phyloP scores from a whole-genome alignment of 2,329 filamentous ascomycete genomes.

The Plenodomus lindquistii region DNA sequence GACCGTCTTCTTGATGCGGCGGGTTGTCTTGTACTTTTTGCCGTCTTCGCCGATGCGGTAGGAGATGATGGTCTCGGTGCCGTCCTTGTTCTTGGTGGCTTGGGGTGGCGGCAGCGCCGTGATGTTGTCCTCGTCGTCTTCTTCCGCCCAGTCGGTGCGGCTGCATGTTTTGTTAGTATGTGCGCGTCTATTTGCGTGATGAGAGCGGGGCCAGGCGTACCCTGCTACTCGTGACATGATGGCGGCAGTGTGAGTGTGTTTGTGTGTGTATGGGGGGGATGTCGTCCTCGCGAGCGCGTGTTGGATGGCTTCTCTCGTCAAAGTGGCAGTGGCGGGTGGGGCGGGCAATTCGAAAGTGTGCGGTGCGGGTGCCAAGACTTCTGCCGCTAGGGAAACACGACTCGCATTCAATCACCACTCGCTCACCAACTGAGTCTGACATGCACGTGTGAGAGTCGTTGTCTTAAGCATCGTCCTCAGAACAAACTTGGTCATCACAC shows the following conservation, averaged over 20 bases:
- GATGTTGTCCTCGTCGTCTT: slow-evolving; percentile 77
- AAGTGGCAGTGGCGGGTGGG: slow-evolving; percentile 21
- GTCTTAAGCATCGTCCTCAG: no score
- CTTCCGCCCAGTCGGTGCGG: slow-evolving; percentile 82
- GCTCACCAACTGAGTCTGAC: no score
- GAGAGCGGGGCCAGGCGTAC: slow-evolving; percentile 18
- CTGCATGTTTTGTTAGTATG: slow-evolving; percentile 35
- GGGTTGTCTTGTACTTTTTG: slow-evolving; percentile 96
- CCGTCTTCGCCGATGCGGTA: slow-evolving; percentile 89
- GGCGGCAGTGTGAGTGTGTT: slow-evolving; percentile 17
- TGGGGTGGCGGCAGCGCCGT: slow-evolving; percentile 80
- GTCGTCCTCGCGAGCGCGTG: slow-evolving; percentile 1
- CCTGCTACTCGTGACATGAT: slow-evolving; percentile 46
- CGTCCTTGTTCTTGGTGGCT: slow-evolving; percentile 97
- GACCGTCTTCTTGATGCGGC: slow-evolving; percentile 88
- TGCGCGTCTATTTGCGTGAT: not conserved
- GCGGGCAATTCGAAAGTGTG: slow-evolving; percentile 11
- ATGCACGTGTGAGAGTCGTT: no score
- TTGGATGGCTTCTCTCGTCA: slow-evolving; percentile 11
- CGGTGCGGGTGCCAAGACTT: not conserved
- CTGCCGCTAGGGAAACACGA: not conserved
- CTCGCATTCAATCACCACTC: not conserved
- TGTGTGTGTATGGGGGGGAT: not conserved
- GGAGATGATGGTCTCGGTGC: slow-evolving; percentile 92
- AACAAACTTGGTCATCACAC: no score